A percentile compares a stretch with the other conserved stretches of the same genome.
These are phyloP conservation scores for Geranium brycei DNA, from an alignment of 345 rosid genomes.

Conservation along the genomic window DNA sequence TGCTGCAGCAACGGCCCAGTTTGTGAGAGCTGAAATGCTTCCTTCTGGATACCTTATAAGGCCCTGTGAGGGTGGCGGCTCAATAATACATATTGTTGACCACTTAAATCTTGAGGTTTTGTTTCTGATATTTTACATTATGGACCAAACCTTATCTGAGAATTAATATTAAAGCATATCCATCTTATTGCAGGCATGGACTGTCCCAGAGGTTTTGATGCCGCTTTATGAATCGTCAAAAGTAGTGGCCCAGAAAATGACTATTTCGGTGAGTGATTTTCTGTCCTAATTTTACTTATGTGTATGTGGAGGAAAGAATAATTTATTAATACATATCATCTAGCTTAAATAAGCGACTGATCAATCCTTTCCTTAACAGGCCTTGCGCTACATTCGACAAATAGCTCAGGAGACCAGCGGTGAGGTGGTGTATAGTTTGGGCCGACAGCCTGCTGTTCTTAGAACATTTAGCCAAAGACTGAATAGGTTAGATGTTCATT, in stretches of 20 bases:
- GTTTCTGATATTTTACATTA: not conserved
- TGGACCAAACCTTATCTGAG: not conserved
- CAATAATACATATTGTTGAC: constrained; percentile 93
- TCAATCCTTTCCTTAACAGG: constrained; percentile 31
- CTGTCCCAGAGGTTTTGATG: constrained; percentile 93
- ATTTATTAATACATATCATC: too few species aligned
- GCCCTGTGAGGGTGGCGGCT: constrained; percentile 98
- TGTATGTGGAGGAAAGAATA: not conserved
- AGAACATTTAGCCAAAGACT: constrained; percentile 91
- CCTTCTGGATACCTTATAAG: constrained; percentile 96
- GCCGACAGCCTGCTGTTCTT: constrained; percentile 89
- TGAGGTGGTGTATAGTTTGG: constrained; percentile 87
- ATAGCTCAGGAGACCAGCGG: constrained; percentile 95
- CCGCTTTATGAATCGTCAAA: constrained; percentile 95
- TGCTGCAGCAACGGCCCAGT: constrained; percentile 66
- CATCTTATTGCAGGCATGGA: constrained; percentile 59
- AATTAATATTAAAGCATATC: not conserved
- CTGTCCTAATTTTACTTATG: not conserved
- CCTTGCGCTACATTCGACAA: constrained; percentile 69
- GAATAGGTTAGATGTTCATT: constrained; percentile 44
- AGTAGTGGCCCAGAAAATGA: constrained; percentile 86
- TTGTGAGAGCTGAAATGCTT: constrained; percentile 93
- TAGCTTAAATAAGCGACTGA: too few species aligned
- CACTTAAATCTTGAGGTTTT: constrained; percentile 86
- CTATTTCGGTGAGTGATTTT: constrained; percentile 62